Evolutionary conservation across 768 basidiomycete species (phyloP), one percentile per base, ranked within the genome.

Genomic region (Pleurotus ostreatus): DNA sequence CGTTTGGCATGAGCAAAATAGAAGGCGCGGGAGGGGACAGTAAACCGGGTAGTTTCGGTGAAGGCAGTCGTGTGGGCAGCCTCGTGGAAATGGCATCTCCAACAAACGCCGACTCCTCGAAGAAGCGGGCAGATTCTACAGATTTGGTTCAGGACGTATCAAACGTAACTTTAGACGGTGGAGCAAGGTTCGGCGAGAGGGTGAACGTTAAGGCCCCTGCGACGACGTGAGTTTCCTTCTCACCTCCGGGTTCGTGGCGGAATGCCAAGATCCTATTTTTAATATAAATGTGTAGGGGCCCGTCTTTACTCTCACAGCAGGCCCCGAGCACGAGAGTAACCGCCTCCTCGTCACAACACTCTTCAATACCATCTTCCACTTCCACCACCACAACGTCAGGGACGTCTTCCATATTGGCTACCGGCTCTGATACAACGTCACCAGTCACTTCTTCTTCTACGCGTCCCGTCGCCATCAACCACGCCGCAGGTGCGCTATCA

Each of bases 1-100:
- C 85, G 0, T 96, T 99, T 64, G 88, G 85, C 2, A 98, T 98
- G 96, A 87, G 81, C 72, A 91, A 86, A 72, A 95, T 98, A 63
- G 89, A 85, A 18, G 76, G 74, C 44, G 70, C 75, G 39, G 68
- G 43, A 30, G 65, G 61, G 46, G 72, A 74, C 30, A 71, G 69
- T 45, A 73, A 39, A 23, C 49, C 59, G 34, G 68, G 52, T 6
- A 55, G 60, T 16, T 55, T 34, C 20, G 48, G 41, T n/a, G 52
- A 46, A 18, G 22, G 26, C 7, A 46, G 39, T 37, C 34, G 37
- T 44, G 56, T 44, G 18, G 56, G 46, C 13, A 49, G 47, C 25
- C 47, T 26, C n/a, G 43, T 44, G 34, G 47, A 59, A 56, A 60
- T 39, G 62, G 62, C 63, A 66, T 58, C 66, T 70, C 48, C 55